phyloP scores from a whole-genome alignment of 495 filamentous ascomycete species.

The Tuber magnatum region DNA sequence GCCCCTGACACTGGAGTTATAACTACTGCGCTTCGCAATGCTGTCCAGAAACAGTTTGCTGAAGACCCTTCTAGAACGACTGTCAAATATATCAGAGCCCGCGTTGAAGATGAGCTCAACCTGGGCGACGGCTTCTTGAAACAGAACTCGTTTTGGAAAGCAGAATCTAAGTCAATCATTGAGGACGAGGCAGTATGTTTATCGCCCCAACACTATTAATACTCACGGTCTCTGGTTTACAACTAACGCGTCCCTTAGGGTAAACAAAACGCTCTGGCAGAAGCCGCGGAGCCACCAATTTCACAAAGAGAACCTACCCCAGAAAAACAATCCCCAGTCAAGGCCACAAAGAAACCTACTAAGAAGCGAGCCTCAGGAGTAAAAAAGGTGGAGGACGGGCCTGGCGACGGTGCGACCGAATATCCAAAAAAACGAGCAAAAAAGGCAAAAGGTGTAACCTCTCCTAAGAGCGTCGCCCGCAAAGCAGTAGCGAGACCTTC shows the following conservation, averaged over 20 bases:
- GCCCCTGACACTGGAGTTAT: constrained; percentile 7
- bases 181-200: constrained; percentile 60
- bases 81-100: constrained; percentile 63
- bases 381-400: constrained; percentile 11
- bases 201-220: neutral
- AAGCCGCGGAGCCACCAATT: constrained; percentile 9
- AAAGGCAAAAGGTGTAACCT: constrained; percentile 13
- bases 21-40: constrained; percentile 48
- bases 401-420: constrained; percentile 16
- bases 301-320: constrained; percentile 7
- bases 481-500: constrained; percentile 22
- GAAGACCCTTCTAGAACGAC: constrained; percentile 61
- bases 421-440: neutral
- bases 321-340: constrained; percentile 27
- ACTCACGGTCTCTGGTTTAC: neutral
- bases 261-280: constrained; percentile 11
- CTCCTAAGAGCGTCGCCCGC: constrained; percentile 13
- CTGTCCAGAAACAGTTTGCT: constrained; percentile 54
- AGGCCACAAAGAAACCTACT: constrained; percentile 30
- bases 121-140: constrained; percentile 68
- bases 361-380: constrained; percentile 18
- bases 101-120: constrained; percentile 57
- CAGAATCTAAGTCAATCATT: constrained; percentile 68
- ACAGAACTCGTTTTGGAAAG: constrained; percentile 60
- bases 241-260: constrained; percentile 26